Evolutionary conservation across 176 grass and related monocot species (phyloP).

Genomic region (Raddia guianensis): DNA sequence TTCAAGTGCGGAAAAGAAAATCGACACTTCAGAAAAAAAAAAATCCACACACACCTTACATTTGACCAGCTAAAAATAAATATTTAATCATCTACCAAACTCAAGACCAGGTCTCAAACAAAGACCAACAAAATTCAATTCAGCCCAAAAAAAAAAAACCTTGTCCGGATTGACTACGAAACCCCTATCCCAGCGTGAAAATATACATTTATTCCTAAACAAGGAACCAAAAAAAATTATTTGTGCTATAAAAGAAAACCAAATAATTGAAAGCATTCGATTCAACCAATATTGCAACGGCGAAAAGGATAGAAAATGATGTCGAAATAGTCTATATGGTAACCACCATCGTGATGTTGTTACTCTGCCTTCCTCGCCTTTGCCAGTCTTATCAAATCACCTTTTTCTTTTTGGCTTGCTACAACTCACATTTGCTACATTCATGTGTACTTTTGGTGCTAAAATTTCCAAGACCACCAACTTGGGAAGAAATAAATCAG

Average conservation of each 20-base stretch:
- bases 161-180: background rate
- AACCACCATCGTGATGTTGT: slow-evolving; percentile 26
- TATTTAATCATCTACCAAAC: background rate
- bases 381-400: too few relatives aligned
- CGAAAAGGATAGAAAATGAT: background rate
- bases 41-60: background rate
- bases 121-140: background rate
- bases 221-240: background rate
- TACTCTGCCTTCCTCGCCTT: background rate
- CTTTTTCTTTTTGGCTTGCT: background rate
- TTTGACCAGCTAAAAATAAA: background rate
- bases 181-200: background rate
- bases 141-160: background rate
- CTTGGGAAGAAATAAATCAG: background rate
- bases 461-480: background rate
- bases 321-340: slow-evolving; percentile 3
- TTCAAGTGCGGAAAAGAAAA: background rate
- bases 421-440: background rate
- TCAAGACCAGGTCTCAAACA: background rate
- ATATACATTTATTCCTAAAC: background rate
- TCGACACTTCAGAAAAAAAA: too few relatives aligned
- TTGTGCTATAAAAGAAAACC: background rate
- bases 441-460: background rate
- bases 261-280: background rate
- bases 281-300: background rate